Evolutionary conservation across 2,329 filamentous ascomycete species (phyloP), one percentile per base, ranked within the genome.

Genomic region (Cercospora sp.): DNA sequence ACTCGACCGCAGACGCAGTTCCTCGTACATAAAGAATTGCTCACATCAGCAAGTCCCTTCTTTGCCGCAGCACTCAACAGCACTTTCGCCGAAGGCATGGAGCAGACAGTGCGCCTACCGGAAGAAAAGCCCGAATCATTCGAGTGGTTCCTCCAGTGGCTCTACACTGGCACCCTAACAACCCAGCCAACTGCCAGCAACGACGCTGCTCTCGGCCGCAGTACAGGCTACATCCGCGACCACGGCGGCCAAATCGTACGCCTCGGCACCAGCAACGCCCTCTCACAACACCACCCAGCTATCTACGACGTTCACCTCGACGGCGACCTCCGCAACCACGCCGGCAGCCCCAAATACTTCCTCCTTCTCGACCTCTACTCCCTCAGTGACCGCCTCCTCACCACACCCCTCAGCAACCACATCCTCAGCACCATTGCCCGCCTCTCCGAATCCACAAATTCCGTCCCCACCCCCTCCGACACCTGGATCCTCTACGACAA

Each of bases 131-230:
- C 81, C 20, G 78, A 81, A 31, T 79, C 79, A 66, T 85, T 85
- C 74, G 82, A 84, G 66, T 82, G 83, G 77, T 82, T 84, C 72
- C 76, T 83, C n/a, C 77, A 80, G 67, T 85, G 84, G 84, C 78
- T 85, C 5, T 85, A 86, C 77, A 83, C 81, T 6, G 79, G 79
- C 33, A 72, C 73, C 30, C 79, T 81, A 0, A 78, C 75, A 10
- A 72, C 69, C 59, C 71, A 68, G 57, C 68, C 70, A 40, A 62
- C 65, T 40, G 65, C 60, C 30, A 65, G 40, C 63, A 64, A 63
- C 61, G 64, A 63, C 3, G 16, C 66, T 23, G 40, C 51, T 48
- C 30, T 60, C 31, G 20, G 28, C 8, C 68, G 48, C 26, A 55
- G 36, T 7, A 63, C 59, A 28, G 26, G 45, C 45, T 62, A 66